These are phyloP conservation scores for Cyclotella sp. DNA, from an alignment of 108 stramenopile species.

Conservation along the genomic window DNA sequence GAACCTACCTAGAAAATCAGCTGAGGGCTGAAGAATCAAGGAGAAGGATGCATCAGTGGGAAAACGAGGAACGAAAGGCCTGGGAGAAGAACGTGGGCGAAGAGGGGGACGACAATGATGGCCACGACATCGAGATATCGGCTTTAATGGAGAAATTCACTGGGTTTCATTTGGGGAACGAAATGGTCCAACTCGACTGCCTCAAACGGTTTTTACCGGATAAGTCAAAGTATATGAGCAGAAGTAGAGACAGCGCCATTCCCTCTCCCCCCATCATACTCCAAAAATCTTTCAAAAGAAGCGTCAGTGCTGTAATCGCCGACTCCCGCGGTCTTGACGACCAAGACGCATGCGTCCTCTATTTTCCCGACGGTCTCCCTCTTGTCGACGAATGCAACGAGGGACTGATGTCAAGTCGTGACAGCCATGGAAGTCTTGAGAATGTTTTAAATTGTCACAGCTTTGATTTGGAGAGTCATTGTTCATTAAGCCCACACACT, in stretches of 20 bases:
- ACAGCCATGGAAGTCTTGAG: not conserved
- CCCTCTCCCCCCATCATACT: constrained; percentile 23
- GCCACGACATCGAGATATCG: not conserved
- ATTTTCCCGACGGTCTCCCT: constrained; percentile 25
- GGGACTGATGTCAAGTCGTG: not conserved
- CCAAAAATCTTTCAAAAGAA: constrained; percentile 14
- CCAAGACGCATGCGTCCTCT: constrained; percentile 21
- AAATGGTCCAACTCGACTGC: not conserved
- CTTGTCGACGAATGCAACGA: constrained; percentile 21
- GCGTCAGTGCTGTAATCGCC: constrained; percentile 18
- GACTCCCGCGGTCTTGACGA: constrained; percentile 19
- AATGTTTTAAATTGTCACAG: not conserved
- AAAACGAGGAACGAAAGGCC: constrained; percentile 21
- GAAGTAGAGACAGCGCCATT: not conserved
- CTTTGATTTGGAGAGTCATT: constrained; percentile 14
- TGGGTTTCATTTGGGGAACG: not conserved
- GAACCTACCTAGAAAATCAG: constrained; percentile 26
- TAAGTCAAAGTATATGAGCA: not conserved
- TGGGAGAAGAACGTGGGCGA: not conserved
- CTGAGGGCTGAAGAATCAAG: constrained; percentile 3
- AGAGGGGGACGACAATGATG: not conserved
- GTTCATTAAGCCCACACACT: constrained; percentile 4
- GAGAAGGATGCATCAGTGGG: constrained; percentile 11
- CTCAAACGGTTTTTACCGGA: not conserved
- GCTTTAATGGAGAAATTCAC: constrained; percentile 21